Evolutionary conservation across 306 rosid species (phyloP).

Genomic region (Quercus alba): DNA sequence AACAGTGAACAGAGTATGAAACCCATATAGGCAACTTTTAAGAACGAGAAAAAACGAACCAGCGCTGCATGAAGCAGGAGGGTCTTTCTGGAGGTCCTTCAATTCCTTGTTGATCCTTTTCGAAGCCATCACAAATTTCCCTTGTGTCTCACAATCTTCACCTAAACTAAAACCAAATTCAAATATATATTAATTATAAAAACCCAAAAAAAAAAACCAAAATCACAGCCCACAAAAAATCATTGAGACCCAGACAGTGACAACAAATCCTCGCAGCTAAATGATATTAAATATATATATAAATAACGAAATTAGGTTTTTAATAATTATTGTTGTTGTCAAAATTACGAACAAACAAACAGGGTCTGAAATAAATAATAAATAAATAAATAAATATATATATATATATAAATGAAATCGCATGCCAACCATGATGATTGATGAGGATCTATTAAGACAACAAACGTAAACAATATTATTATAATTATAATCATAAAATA

Average conservation of each 20-base stretch:
- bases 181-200: not conserved
- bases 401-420: not conserved
- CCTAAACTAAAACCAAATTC: not conserved
- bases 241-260: too few relatives aligned
- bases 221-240: not conserved
- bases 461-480: not conserved
- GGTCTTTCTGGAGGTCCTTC: constrained; percentile 52
- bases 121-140: constrained; percentile 32
- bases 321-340: not conserved
- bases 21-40: too few relatives aligned
- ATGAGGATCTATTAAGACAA: not conserved
- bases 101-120: constrained; percentile 49
- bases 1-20: too few relatives aligned
- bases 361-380: not conserved
- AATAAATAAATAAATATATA: not conserved
- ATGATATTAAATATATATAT: too few relatives aligned
- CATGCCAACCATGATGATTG: not conserved
- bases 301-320: too few relatives aligned
- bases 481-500: not conserved
- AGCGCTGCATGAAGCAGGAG: constrained; percentile 54
- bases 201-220: not conserved
- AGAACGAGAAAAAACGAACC: constrained; percentile 16
- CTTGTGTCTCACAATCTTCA: not conserved
- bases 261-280: too few relatives aligned
- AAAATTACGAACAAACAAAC: not conserved